These are phyloP conservation scores for Gynochthodes officinalis DNA, from an alignment of 257 asterid genomes.

Conservation along the genomic window DNA sequence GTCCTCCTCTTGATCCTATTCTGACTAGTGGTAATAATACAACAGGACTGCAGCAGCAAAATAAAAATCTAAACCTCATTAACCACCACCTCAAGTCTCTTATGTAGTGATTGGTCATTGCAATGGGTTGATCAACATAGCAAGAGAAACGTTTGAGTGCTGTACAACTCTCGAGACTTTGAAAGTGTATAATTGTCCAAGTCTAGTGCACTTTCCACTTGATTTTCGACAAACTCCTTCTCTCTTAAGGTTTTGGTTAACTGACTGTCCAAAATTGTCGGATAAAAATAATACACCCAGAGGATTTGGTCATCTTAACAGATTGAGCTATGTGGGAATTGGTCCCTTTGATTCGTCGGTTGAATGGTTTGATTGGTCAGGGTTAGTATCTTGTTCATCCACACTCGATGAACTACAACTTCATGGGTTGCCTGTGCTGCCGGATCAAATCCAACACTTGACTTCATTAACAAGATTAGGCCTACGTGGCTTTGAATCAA, in stretches of 20 bases:
- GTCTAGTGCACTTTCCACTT: slow-evolving; percentile 10
- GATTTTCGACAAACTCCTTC: slow-evolving; percentile 1
- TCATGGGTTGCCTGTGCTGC: slow-evolving; percentile 10
- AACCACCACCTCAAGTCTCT: slow-evolving; percentile 1
- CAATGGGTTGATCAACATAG: slow-evolving; percentile 8
- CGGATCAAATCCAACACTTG: slow-evolving; percentile 17
- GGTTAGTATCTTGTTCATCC: neutral
- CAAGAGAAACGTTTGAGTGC: slow-evolving; percentile 14
- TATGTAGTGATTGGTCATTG: neutral
- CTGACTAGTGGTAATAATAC: too few relatives aligned
- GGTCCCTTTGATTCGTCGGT: slow-evolving; percentile 11
- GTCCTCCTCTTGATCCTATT: too few relatives aligned
- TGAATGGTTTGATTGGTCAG: slow-evolving; percentile 3
- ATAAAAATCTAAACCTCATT: too few relatives aligned
- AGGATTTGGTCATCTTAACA: neutral
- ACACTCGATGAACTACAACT: neutral
- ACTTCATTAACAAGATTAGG: neutral
- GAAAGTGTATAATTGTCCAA: fast-evolving
- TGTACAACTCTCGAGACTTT: neutral
- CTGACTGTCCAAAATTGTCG: slow-evolving; percentile 18
- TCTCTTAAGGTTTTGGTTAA: neutral
- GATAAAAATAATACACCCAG: neutral
- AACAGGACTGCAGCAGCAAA: too few relatives aligned
- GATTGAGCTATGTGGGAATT: neutral
- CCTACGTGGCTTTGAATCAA: neutral